Evolutionary conservation across 768 basidiomycete genomes (phyloP).

Genomic region (Tulasnella sp.): DNA sequence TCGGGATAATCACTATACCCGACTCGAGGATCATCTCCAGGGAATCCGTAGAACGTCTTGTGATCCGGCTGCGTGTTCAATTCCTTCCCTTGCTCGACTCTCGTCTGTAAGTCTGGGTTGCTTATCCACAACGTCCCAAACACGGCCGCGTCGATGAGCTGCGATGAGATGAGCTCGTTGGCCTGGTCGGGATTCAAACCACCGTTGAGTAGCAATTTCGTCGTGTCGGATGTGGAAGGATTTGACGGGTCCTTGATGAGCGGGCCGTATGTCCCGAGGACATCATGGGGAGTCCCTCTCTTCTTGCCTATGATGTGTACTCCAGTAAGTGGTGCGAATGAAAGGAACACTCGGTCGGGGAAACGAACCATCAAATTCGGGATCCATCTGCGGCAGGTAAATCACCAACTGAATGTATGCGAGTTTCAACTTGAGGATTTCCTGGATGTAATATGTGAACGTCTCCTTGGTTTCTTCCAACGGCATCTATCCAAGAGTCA

Average conservation of each 20-base stretch:
- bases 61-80: neutral
- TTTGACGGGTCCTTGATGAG: neutral
- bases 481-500: slow-evolving; percentile 40
- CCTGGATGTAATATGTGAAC: slow-evolving; percentile 43
- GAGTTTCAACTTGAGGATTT: slow-evolving; percentile 40
- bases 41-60: slow-evolving; percentile 1
- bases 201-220: neutral
- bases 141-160: slow-evolving; percentile 2
- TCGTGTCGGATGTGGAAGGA: neutral
- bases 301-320: neutral
- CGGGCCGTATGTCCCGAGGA: slow-evolving; percentile 12
- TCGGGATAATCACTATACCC: neutral
- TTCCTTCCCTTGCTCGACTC: neutral
- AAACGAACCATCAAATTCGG: slow-evolving; percentile 38
- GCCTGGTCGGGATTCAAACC: slow-evolving; percentile 8
- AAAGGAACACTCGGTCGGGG: neutral
- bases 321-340: neutral
- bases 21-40: neutral
- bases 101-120: slow-evolving; percentile 5
- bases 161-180: slow-evolving; percentile 3
- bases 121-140: neutral
- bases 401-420: slow-evolving; percentile 41
- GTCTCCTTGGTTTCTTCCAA: slow-evolving; percentile 46
- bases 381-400: slow-evolving; percentile 36
- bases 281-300: slow-evolving; percentile 5